A percentile compares a stretch with the other conserved stretches of the same genome.
phyloP scores from a whole-genome alignment of 2,329 filamentous ascomycete genomes.

The Cytospora mali region DNA sequence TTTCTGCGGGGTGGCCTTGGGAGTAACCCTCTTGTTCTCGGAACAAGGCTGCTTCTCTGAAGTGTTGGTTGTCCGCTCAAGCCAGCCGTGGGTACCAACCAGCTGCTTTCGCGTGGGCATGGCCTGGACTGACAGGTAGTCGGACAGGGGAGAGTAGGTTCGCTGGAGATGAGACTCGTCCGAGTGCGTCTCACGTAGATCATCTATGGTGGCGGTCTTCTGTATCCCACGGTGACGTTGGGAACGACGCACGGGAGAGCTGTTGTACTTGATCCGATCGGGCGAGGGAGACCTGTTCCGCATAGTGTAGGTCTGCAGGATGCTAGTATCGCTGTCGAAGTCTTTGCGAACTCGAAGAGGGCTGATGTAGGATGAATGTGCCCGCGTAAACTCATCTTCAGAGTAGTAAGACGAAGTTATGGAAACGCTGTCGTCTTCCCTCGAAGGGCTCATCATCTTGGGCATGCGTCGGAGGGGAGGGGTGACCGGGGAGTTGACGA shows the following conservation, averaged over 20 bases:
- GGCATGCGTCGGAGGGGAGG: slow-evolving; percentile 24
- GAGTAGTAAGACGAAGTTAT: slow-evolving; percentile 39
- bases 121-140: slow-evolving; percentile 46
- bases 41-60: slow-evolving; percentile 28
- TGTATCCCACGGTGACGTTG: slow-evolving; percentile 19
- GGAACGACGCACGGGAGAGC: slow-evolving; percentile 8
- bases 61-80: slow-evolving; percentile 49
- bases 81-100: slow-evolving; percentile 60
- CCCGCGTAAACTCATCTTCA: slow-evolving; percentile 32
- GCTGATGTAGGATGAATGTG: slow-evolving; percentile 31
- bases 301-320: slow-evolving; percentile 17
- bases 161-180: slow-evolving; percentile 25
- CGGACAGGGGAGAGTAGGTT: slow-evolving; percentile 47
- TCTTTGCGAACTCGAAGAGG: slow-evolving; percentile 34
- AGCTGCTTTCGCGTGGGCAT: slow-evolving; percentile 52
- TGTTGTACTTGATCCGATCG: neutral
- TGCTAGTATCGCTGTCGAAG: slow-evolving; percentile 21
- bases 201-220: slow-evolving; percentile 25
- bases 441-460: slow-evolving; percentile 13
- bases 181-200: slow-evolving; percentile 27
- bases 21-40: slow-evolving; percentile 9
- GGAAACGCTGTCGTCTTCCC: slow-evolving; percentile 29
- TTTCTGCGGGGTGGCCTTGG: slow-evolving; percentile 34
- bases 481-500: slow-evolving; percentile 8
- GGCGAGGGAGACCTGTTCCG: slow-evolving; percentile 14